These are phyloP conservation scores for Dactylellina parvicollis DNA, from an alignment of 2,329 filamentous ascomycete genomes.

Conservation along the genomic window DNA sequence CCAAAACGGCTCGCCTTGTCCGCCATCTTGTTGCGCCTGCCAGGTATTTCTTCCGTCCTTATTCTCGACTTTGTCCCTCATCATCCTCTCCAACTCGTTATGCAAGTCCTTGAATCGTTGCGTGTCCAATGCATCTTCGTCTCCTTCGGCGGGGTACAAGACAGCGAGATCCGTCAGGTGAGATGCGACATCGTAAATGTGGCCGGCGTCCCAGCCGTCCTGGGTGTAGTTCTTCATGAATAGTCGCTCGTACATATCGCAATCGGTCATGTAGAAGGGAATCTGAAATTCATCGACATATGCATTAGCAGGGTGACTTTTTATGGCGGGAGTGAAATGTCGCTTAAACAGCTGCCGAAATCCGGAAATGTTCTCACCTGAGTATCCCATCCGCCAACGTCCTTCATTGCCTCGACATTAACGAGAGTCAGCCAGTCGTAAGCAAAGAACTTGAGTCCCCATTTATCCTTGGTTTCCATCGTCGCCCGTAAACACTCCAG, in stretches of 20 bases:
- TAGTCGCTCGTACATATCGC: slow-evolving; percentile 67
- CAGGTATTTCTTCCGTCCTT: slow-evolving; percentile 65
- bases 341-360: neutral
- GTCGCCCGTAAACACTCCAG: slow-evolving; percentile 60
- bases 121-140: slow-evolving; percentile 56
- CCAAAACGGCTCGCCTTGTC: slow-evolving; percentile 67
- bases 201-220: slow-evolving; percentile 61
- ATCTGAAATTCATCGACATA: slow-evolving; percentile 11
- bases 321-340: no score
- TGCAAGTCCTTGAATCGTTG: slow-evolving; percentile 49
- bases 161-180: slow-evolving; percentile 53
- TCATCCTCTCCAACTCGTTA: slow-evolving; percentile 60
- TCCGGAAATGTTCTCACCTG: slow-evolving; percentile 61
- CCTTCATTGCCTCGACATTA: slow-evolving; percentile 66
- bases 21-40: slow-evolving; percentile 67
- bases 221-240: slow-evolving; percentile 60
- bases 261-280: slow-evolving; percentile 70
- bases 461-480: slow-evolving; percentile 60
- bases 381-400: slow-evolving; percentile 69
- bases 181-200: slow-evolving; percentile 60
- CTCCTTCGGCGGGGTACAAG: slow-evolving; percentile 54
- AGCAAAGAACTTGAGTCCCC: slow-evolving; percentile 68
- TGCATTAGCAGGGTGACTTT: no score
- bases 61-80: slow-evolving; percentile 53
- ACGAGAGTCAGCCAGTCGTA: slow-evolving; percentile 70